Evolutionary conservation across 2,329 filamentous ascomycete species (phyloP), one percentile per base, ranked within the genome.

Genomic region (Beauveria sp.): DNA sequence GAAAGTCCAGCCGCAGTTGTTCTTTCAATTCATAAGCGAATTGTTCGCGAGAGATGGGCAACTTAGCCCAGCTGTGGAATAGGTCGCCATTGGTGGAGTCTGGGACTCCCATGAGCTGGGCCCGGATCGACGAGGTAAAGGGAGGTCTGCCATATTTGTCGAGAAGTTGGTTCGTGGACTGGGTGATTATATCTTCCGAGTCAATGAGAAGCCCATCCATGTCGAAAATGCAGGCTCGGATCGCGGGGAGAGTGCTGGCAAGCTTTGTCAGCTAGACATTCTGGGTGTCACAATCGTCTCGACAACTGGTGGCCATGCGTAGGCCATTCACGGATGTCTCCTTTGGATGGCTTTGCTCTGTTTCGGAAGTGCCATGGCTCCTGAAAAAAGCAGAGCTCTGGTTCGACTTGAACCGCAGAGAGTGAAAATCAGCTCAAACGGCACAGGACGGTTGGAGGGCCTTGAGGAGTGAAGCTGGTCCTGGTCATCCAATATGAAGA

Each of bases 141-240:
- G 72, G 64, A 2, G 86, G 86, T 59, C 81, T 81, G 65, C 78
- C 79, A 68, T 86, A 85, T 68, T 84, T 81, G 58, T 74, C 73
- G 7, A 90, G 81, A 43, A 89, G 79, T 20, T 79, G 75, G 71
- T 90, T 89, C 20, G 83, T 86, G 70, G 83, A 80, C 24, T 77
- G 69, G 5, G 85, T 87, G 74, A 89, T 88, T 62, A 86, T 80
- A 70, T 90, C 88, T 74, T 91, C 88, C 30, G 83, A 84, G 73
- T 90, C 82, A 73, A 90, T 86, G 51, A 90, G 78, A 47, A 90
- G 82, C 62, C 88, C 88, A 72, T 90, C 87, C 86, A 90, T 68
- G 76, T 90, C 88, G 73, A 91, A 90, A 64, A 91, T 83, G 72
- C 86, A 89, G 64, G 87, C 87, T 16, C 46, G 45, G 42, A 43